phyloP scores from a whole-genome alignment of 2,329 filamentous ascomycete genomes.

The Aspergillus pseudoviridinutans region DNA sequence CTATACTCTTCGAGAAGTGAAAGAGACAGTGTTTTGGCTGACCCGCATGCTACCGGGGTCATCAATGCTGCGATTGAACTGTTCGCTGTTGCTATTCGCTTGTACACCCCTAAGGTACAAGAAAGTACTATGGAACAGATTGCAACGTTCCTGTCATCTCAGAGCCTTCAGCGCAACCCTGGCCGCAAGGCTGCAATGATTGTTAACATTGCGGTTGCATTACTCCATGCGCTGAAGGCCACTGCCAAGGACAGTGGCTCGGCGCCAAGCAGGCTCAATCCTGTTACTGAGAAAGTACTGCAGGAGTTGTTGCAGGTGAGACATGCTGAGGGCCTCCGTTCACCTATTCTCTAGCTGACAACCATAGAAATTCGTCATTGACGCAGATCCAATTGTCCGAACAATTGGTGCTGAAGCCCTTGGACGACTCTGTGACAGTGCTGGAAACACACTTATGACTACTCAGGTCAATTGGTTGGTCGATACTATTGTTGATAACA shows the following conservation, averaged over 20 bases:
- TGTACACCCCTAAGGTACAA: constrained; percentile 87
- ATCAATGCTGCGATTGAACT: constrained; percentile 91
- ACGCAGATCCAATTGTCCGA: constrained; percentile 81
- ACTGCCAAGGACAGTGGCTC: constrained; percentile 75
- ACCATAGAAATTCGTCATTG: constrained; percentile 65
- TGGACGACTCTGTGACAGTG: constrained; percentile 76
- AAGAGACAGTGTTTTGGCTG: constrained; percentile 53
- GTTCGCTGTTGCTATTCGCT: constrained; percentile 84
- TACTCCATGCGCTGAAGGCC: constrained; percentile 77
- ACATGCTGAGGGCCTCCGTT: constrained; percentile 7
- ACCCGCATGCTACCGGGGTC: constrained; percentile 86
- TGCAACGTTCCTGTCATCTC: constrained; percentile 79
- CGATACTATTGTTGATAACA: constrained; percentile 89
- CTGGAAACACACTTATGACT: constrained; percentile 85
- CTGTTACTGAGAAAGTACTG: constrained; percentile 70
- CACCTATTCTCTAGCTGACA: constrained; percentile 1
- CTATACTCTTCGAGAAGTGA: constrained; percentile 59
- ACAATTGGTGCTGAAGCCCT: constrained; percentile 80
- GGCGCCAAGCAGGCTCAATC: constrained; percentile 66
- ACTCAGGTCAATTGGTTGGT: constrained; percentile 86
- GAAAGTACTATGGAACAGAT: constrained; percentile 95
- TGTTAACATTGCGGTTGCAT: constrained; percentile 80
- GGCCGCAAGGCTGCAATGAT: constrained; percentile 86
- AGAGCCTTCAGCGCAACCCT: constrained; percentile 74
- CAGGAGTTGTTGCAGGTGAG: constrained; percentile 72